phyloP scores from a whole-genome alignment of 306 rosid genomes.

The Prunus dulcis region DNA sequence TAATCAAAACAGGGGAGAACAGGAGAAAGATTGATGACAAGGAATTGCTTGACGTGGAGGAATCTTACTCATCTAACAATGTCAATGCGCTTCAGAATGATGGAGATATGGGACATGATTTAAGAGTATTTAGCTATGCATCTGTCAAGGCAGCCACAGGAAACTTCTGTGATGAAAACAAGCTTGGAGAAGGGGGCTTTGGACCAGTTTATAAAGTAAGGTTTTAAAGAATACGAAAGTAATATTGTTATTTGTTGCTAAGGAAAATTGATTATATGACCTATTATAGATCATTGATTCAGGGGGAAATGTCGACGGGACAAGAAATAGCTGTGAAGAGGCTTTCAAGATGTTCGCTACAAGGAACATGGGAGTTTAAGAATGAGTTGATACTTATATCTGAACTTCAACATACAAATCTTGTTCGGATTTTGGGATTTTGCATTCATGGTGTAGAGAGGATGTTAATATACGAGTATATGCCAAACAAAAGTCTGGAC shows the following conservation, averaged over 20 bases:
- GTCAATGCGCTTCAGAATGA: neutral
- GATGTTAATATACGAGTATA: conserved; percentile 10
- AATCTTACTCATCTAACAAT: neutral
- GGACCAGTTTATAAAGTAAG: conserved; percentile 10
- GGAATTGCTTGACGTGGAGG: neutral
- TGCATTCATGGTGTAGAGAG: conserved; percentile 5
- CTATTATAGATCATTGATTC: neutral
- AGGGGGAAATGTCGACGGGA: neutral
- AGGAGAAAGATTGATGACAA: neutral
- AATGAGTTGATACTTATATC: neutral
- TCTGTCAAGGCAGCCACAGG: conserved; percentile 3
- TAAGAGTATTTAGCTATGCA: neutral
- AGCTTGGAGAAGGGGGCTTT: conserved; percentile 14
- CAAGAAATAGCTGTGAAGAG: conserved; percentile 8
- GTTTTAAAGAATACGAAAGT: neutral
- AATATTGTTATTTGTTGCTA: neutral
- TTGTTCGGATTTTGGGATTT: conserved; percentile 6
- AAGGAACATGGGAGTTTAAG: conserved; percentile 1
- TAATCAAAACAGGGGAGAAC: neutral
- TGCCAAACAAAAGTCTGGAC: neutral
- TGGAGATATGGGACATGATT: neutral
- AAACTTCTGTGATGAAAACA: neutral
- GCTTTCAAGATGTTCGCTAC: neutral
- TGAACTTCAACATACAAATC: conserved; percentile 12
- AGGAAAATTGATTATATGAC: neutral